These are phyloP conservation scores for Tylopilus subfusipes DNA, from an alignment of 768 basidiomycete species.

Conservation along the genomic window DNA sequence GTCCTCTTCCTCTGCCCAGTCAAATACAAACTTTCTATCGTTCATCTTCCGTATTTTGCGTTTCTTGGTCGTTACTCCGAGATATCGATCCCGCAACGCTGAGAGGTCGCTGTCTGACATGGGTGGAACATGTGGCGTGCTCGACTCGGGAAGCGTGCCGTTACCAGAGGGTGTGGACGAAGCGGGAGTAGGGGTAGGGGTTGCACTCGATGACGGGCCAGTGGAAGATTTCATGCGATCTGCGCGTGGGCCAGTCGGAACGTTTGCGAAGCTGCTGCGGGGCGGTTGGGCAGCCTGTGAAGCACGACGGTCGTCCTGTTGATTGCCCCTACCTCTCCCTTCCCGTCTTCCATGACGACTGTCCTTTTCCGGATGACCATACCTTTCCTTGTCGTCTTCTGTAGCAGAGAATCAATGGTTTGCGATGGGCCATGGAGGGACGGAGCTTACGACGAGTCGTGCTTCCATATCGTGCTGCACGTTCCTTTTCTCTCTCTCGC, in stretches of 20 bases:
- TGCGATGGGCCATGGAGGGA: not conserved
- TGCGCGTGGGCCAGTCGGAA: conserved; percentile 84
- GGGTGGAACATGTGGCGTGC: conserved; percentile 48
- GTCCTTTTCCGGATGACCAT: conserved; percentile 50
- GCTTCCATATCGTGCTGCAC: conserved; percentile 39
- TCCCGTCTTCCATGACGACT: conserved; percentile 42
- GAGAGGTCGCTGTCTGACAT: conserved; percentile 80
- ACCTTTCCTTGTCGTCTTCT: conserved; percentile 50
- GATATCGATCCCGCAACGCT: conserved; percentile 87
- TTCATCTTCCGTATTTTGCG: conserved; percentile 93
- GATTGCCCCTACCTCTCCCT: conserved; percentile 34
- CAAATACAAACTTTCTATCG: conserved; percentile 97
- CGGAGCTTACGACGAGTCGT: conserved; percentile 28
- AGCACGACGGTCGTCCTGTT: conserved; percentile 37
- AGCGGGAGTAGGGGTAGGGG: conserved; percentile 55
- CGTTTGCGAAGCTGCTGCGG: conserved; percentile 55
- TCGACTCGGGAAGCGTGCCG: conserved; percentile 35
- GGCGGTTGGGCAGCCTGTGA: conserved; percentile 32
- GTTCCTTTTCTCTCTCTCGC: conserved; percentile 42
- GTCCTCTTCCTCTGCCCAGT: conserved; percentile 97
- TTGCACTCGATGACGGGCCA: conserved; percentile 32
- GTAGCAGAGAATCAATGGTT: conserved; percentile 11
- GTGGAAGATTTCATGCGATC: conserved; percentile 50
- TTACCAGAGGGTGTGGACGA: conserved; percentile 35
- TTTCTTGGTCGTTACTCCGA: conserved; percentile 93